Conservation (phyloP, 2,329 filamentous ascomycete species). For the Chalaropsis thielavioides region DNA sequence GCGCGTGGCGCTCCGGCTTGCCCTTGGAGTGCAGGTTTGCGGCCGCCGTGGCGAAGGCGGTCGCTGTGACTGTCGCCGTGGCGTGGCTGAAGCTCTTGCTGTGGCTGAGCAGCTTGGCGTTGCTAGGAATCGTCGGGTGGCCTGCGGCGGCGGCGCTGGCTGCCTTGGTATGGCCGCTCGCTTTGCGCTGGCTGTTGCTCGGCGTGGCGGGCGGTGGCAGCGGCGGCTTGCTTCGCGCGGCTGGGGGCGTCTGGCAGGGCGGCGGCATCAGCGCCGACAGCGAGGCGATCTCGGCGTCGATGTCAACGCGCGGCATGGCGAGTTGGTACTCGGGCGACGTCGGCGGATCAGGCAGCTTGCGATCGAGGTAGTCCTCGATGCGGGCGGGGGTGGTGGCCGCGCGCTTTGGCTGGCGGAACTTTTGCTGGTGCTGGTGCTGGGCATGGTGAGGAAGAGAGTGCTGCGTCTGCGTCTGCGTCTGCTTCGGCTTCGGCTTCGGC, state of each 20-base stretch:
- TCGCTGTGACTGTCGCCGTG: neutral
- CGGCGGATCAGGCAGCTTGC: conserved; percentile 10
- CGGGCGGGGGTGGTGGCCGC: neutral
- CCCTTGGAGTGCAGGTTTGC: neutral
- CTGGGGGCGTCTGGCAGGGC: neutral
- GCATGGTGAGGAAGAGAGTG: neutral
- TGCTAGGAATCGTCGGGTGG: neutral
- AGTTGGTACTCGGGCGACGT: conserved; percentile 8
- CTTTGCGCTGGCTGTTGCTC: neutral
- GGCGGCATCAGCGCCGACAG: neutral
- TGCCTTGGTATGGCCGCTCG: neutral
- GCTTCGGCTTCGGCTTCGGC: neutral
- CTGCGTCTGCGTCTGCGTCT: neutral
- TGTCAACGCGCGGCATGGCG: neutral
- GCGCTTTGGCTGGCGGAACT: neutral
- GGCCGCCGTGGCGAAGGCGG: neutral
- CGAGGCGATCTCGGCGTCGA: conserved; percentile 8
- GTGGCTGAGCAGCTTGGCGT: neutral
- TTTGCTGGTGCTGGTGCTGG: neutral
- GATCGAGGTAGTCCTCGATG: conserved; percentile 8
- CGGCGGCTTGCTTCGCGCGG: neutral
- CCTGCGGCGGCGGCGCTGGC: neutral
- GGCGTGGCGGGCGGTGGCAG: neutral
- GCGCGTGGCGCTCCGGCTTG: neutral
- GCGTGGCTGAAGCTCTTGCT: conserved; percentile 4